These are phyloP conservation scores for Neonectria faginata DNA, from an alignment of 2,329 filamentous ascomycete genomes.

Conservation along the genomic window DNA sequence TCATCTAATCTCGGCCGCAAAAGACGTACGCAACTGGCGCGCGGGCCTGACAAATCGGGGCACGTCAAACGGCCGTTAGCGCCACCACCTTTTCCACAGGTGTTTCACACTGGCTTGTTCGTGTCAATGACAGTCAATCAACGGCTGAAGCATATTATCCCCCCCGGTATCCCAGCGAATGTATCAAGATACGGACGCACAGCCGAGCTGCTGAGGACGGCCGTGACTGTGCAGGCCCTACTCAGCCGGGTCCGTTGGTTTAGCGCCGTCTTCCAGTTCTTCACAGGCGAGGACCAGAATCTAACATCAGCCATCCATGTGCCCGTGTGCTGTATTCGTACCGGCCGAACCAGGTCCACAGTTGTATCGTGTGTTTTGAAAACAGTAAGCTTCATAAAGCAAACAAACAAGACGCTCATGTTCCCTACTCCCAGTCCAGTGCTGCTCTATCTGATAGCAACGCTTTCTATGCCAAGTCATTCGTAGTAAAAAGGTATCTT, in stretches of 20 bases:
- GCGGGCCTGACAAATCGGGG: conserved; percentile 19
- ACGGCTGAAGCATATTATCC: conserved; percentile 24
- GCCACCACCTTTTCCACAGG: conserved; percentile 39
- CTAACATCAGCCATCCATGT: conserved; percentile 5
- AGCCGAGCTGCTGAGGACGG: conserved; percentile 22
- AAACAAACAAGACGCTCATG: conserved; percentile 9
- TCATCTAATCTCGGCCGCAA: conserved; percentile 11
- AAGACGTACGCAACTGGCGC: conserved; percentile 11
- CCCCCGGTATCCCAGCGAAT: conserved; percentile 26
- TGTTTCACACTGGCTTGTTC: conserved; percentile 35
- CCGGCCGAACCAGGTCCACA: neutral
- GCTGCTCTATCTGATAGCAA: conserved; percentile 2
- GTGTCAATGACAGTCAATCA: conserved; percentile 27
- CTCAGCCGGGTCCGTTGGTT: conserved; percentile 18
- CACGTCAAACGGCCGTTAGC: conserved; percentile 44
- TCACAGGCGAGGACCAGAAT: conserved; percentile 10
- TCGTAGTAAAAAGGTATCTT: conserved; percentile 11
- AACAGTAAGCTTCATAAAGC: neutral
- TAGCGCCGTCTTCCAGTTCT: conserved; percentile 9
- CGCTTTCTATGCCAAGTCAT: conserved; percentile 13
- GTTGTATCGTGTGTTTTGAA: neutral
- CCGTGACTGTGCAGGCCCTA: conserved; percentile 11
- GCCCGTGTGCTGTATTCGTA: neutral
- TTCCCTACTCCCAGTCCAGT: neutral
- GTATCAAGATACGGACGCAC: conserved; percentile 25